These are phyloP conservation scores for Mycena haematopus DNA, from an alignment of 768 basidiomycete genomes.

Conservation along the genomic window DNA sequence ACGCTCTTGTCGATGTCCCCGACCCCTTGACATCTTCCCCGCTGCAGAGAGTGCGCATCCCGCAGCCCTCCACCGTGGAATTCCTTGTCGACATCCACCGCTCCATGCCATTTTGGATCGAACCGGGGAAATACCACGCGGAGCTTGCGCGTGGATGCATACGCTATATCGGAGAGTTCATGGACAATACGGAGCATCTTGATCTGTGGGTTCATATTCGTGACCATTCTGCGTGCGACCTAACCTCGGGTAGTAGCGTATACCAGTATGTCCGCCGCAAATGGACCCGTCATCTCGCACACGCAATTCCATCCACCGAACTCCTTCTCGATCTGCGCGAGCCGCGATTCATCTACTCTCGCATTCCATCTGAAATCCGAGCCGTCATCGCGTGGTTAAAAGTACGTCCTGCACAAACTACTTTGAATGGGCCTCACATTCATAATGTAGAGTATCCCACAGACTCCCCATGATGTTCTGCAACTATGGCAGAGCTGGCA, in stretches of 20 bases:
- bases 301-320: conserved; percentile 6
- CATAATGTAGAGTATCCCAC: conserved; percentile 3
- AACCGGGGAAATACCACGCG: conserved; percentile 18
- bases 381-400: conserved; percentile 25
- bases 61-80: conserved; percentile 17
- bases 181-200: conserved; percentile 17
- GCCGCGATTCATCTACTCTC: conserved; percentile 24
- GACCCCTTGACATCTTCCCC: conserved; percentile 9
- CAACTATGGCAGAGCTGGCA: conserved; percentile 19
- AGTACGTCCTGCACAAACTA: not conserved
- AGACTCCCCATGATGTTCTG: conserved; percentile 3
- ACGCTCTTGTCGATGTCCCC: conserved; percentile 24
- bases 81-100: conserved; percentile 25
- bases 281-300: conserved; percentile 20
- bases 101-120: conserved; percentile 20
- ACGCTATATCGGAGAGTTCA: conserved; percentile 14
- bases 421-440: not conserved
- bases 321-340: conserved; percentile 21
- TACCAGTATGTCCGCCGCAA: conserved; percentile 24
- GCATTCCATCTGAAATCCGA: conserved; percentile 16
- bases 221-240: not conserved
- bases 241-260: conserved; percentile 1
- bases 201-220: conserved; percentile 23
- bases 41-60: conserved; percentile 5
- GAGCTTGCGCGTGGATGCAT: conserved; percentile 25